Percentiles rank a stretch among this genome's conserved stretches.
phyloP scores from a whole-genome alignment of 2,329 filamentous ascomycete genomes.

The Trichoderma lentiforme region DNA sequence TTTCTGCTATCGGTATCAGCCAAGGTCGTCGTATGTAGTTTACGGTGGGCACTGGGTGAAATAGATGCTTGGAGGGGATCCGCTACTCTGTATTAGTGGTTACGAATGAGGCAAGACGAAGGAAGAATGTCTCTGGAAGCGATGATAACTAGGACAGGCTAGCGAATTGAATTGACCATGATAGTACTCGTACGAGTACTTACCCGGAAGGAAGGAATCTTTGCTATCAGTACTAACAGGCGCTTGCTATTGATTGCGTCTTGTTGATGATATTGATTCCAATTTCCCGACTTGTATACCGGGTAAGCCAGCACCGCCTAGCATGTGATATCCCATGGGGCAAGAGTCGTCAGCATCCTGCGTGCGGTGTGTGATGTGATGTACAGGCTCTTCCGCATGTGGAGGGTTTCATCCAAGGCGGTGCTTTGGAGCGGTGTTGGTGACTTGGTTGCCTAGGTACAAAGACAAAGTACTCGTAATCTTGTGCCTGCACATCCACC shows the following conservation, averaged over 20 bases:
- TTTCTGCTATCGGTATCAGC: not conserved
- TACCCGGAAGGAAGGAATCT: not conserved
- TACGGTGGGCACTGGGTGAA: not conserved
- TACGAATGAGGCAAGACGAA: not conserved
- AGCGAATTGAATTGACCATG: not conserved
- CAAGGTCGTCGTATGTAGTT: not conserved
- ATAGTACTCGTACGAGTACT: not conserved
- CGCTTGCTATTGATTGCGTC: not conserved
- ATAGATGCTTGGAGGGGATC: not conserved
- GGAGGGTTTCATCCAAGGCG: conserved; percentile 11
- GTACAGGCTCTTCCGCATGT: conserved; percentile 9
- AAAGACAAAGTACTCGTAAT: not conserved
- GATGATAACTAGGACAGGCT: not conserved
- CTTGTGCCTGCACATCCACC: conserved; percentile 4
- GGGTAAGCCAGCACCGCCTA: not conserved
- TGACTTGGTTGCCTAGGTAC: not conserved
- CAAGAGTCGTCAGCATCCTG: not conserved
- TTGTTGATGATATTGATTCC: not conserved
- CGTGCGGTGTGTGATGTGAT: conserved; percentile 2
- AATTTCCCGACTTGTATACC: not conserved
- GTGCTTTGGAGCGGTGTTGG: not conserved
- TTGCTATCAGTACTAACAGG: not conserved
- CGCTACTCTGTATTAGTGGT: not conserved
- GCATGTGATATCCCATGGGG: not conserved
- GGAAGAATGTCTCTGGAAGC: not conserved